Evolutionary conservation across 139 green algal genomes (phyloP).

Genomic region (Yamagishiella unicocca): DNA sequence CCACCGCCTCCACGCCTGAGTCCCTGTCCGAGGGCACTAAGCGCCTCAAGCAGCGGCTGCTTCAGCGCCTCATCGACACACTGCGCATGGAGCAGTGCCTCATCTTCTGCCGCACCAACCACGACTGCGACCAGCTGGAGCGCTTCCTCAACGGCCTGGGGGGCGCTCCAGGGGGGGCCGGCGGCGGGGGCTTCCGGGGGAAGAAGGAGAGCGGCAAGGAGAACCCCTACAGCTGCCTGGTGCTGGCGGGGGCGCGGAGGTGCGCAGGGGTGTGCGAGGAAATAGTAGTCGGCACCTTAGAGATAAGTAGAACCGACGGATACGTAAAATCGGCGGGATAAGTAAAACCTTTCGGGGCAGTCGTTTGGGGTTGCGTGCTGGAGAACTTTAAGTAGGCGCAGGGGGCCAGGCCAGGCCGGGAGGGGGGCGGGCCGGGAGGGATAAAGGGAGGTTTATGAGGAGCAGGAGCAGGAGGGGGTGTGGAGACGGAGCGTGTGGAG

Average conservation of each 20-base stretch:
- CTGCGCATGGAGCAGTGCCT: constrained; percentile 43
- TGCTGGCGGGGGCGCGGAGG: constrained; percentile 75
- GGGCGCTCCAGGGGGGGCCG: constrained; percentile 23
- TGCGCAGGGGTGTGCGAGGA: constrained; percentile 28
- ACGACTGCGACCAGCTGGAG: constrained; percentile 88
- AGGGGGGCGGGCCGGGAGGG: no score
- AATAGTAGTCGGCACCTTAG: no score
- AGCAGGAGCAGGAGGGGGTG: no score
- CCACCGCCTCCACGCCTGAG: constrained; percentile 55
- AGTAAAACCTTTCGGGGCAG: no score
- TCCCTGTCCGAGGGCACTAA: constrained; percentile 78
- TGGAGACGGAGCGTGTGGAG: no score
- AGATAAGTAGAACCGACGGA: no score
- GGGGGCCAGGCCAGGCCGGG: no score
- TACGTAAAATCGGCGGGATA: no score
- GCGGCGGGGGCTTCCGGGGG: constrained; percentile 50
- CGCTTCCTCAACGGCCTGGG: constrained; percentile 74
- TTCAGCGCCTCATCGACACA: constrained; percentile 75
- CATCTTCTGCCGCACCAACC: constrained; percentile 77
- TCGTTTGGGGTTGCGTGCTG: no score
- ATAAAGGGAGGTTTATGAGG: no score
- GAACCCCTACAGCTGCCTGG: constrained; percentile 82
- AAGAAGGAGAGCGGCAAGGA: constrained; percentile 74
- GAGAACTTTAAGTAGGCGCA: no score
- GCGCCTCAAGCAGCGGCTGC: constrained; percentile 82